phyloP scores from a whole-genome alignment of 2,329 filamentous ascomycete genomes.

The Curvularia sp. region DNA sequence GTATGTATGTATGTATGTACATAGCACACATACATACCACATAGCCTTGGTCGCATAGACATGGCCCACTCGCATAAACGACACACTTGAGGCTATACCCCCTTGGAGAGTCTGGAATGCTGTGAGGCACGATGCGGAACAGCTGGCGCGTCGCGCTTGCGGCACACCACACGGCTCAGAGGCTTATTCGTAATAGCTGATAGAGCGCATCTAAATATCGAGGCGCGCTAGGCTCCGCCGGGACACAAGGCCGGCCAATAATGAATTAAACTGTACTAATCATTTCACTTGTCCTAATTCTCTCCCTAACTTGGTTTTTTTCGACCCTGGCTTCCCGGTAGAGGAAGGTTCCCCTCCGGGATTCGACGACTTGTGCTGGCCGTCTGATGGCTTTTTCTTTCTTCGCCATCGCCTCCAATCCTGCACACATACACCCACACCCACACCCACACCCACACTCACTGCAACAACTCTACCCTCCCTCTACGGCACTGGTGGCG shows the following conservation, averaged over 20 bases:
- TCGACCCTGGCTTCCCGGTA: conserved; percentile 7
- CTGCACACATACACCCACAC: background rate
- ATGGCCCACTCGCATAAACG: background rate
- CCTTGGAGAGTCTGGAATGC: background rate
- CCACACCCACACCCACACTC: background rate
- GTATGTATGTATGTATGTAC: background rate
- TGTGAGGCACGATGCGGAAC: conserved; percentile 9
- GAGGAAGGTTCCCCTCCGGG: conserved; percentile 14
- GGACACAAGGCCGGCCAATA: conserved; percentile 35
- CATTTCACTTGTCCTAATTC: conserved; percentile 25
- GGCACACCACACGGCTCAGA: conserved; percentile 28
- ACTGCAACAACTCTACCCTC: conserved; percentile 4
- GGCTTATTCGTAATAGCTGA: conserved; percentile 40
- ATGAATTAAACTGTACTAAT: conserved; percentile 43
- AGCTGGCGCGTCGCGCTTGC: conserved; percentile 27
- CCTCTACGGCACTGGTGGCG: conserved; percentile 4
- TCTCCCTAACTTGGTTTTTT: conserved; percentile 24
- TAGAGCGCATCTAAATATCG: conserved; percentile 37
- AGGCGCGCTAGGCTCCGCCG: conserved; percentile 33
- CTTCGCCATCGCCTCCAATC: conserved; percentile 8
- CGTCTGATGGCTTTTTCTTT: background rate
- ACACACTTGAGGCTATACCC: background rate
- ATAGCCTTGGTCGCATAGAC: background rate
- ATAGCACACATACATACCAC: background rate
- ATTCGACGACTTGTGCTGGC: background rate